Conservation (phyloP, 2,329 filamentous ascomycete species). For the Akanthomyces dipterigenus region DNA sequence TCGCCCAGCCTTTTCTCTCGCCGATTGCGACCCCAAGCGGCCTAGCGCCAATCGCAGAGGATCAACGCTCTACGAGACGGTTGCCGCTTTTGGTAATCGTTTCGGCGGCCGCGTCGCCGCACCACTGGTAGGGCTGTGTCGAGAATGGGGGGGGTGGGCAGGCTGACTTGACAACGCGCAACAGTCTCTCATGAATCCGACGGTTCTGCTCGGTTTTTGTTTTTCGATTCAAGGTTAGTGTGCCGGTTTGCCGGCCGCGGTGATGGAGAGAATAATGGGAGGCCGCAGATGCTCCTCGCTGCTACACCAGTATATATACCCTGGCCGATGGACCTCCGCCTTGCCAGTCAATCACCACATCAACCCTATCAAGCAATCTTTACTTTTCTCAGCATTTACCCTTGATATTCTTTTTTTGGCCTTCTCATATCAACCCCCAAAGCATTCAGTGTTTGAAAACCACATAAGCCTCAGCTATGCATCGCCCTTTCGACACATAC, state of each 20-base stretch:
- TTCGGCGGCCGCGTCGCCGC: not conserved
- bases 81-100: conserved; percentile 2
- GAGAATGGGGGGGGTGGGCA: too few relatives aligned
- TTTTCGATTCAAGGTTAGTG: not conserved
- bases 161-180: not conserved
- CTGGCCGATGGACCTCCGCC: not conserved
- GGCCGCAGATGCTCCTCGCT: not conserved
- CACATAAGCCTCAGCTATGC: not conserved
- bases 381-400: not conserved
- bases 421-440: not conserved
- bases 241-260: not conserved
- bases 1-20: not conserved
- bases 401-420: not conserved
- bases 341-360: not conserved
- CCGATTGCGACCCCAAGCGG: not conserved
- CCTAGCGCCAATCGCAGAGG: not conserved
- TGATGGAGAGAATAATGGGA: not conserved
- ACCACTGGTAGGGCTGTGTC: not conserved
- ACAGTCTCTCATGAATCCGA: not conserved
- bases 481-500: conserved; percentile 21
- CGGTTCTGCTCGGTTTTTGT: not conserved
- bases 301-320: not conserved
- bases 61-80: not conserved
- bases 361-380: not conserved
- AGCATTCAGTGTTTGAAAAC: too few relatives aligned